Percentiles rank a stretch among this genome's conserved stretches.
Conservation (phyloP, 192 early-diverging fungal species). For the Backusella australiensis region DNA sequence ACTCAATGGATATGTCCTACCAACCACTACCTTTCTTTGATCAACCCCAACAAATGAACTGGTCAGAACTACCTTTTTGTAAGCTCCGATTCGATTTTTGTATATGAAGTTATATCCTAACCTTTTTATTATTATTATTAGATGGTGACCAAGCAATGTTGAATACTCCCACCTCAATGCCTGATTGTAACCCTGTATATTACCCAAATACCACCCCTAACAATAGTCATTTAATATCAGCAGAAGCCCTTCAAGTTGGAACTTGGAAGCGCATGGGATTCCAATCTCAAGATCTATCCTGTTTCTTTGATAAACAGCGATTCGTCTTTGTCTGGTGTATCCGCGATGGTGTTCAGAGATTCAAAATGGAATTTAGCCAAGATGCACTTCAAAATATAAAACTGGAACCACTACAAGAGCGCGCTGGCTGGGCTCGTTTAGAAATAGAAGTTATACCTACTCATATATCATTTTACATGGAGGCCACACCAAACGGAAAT, state of each 20-base stretch:
- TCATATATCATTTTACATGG: slow-evolving; percentile 49
- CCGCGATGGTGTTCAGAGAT: slow-evolving; percentile 48
- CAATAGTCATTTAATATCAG: slow-evolving; percentile 30
- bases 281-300: slow-evolving; percentile 48
- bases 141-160: not conserved
- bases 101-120: not conserved
- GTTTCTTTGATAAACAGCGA: slow-evolving; percentile 46
- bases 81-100: not conserved
- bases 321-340: slow-evolving; percentile 58
- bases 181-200: not conserved
- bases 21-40: not conserved
- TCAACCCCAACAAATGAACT: not conserved
- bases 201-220: not conserved
- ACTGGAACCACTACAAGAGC: slow-evolving; percentile 31
- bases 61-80: not conserved
- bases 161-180: not conserved
- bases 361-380: slow-evolving; percentile 43
- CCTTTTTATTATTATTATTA: not conserved
- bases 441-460: slow-evolving; percentile 23
- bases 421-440: slow-evolving; percentile 34
- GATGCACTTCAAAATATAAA: slow-evolving; percentile 50
- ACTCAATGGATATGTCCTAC: not conserved
- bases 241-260: slow-evolving; percentile 58
- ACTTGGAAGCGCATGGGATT: slow-evolving; percentile 63
- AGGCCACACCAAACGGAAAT: slow-evolving; percentile 11